Base-by-base conservation (phyloP, 768 basidiomycete species). In the Rubroboletus pulcherrimus region DNA sequence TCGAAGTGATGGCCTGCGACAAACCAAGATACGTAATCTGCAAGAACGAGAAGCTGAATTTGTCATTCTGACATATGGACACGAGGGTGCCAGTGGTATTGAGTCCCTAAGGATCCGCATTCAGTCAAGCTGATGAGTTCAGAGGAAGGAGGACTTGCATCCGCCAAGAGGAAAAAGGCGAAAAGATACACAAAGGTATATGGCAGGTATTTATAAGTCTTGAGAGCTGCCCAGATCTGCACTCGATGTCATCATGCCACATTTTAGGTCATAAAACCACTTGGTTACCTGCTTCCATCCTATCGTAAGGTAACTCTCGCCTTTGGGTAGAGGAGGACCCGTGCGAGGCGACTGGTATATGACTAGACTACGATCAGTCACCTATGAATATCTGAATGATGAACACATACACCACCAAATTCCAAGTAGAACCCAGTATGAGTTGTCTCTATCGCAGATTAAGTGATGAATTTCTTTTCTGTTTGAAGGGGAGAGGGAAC, bases 331-430 rank as follows among this genome's bases (percentile, higher is more conserved):
- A 12, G 83, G 73, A 50, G 91, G 89, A 0, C 92, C 92, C 3
- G 88, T 86, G 9, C 92, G 83, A n/a, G 85, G 88, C 64, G 89
- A 81, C 67, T 94, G 92, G 68, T 83, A 92, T 48, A 93, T 80
- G 61, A 93, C 90, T 91, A 50, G 19, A 41, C 0, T 43, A 14
- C 1, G 2, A 21, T 49, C 49, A 56, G 35, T 30, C 34, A 26
- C 26, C 0, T 26, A 1, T 11, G 8, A 34, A 49, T 21, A 12
- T 19, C 12, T 31, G 8, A 8, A 35, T 5, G 15, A 21, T 12
- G 26, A 37, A 38, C 1, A 71, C 86, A 46, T 72, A 91, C 89
- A 91, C 92, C 92, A 95, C 84, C 92, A 93, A 47, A 92, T 83
- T 8, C 91, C 91, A 9, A 78, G 76, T 1, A 93, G 44, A 11